phyloP scores from a whole-genome alignment of 75 land plant genomes.

The Cunninghamia lanceolata region DNA sequence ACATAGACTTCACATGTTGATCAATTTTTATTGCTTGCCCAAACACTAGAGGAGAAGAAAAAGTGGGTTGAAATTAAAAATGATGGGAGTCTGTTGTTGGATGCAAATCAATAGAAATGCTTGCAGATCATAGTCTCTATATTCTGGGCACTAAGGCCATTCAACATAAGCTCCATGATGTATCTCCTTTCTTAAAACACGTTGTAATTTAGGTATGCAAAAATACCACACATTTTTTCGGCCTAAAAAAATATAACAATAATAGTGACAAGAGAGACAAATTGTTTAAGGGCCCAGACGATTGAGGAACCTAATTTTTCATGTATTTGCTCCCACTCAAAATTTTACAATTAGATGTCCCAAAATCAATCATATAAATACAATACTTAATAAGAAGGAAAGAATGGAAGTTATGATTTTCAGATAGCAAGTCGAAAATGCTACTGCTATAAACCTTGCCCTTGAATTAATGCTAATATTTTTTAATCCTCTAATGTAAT shows the following conservation, averaged over 20 bases:
- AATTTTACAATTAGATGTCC: no score
- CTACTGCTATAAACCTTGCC: no score
- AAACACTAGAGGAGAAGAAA: constrained; percentile 71
- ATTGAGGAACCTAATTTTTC: neutral
- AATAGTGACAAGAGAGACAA: neutral
- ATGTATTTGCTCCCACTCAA: no score
- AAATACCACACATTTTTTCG: constrained; percentile 90
- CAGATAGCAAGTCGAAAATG: no score
- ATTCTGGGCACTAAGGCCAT: constrained; percentile 91
- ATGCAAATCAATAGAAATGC: constrained; percentile 75
- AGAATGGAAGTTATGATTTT: no score
- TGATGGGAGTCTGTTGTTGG: neutral
- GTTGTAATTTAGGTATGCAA: constrained; percentile 85
- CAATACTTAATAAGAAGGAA: no score
- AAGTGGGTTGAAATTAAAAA: neutral
- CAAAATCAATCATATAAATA: no score
- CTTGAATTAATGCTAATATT: no score
- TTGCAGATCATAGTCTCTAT: constrained; percentile 96
- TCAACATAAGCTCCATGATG: constrained; percentile 85
- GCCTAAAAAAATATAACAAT: neutral
- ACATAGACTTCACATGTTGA: constrained; percentile 82
- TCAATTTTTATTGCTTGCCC: constrained; percentile 97
- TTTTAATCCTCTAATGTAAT: no score
- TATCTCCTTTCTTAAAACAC: constrained; percentile 69
- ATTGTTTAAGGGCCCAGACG: neutral